Evolutionary conservation across 2,329 filamentous ascomycete genomes (phyloP).

Genomic region (Ilyonectria destructans): DNA sequence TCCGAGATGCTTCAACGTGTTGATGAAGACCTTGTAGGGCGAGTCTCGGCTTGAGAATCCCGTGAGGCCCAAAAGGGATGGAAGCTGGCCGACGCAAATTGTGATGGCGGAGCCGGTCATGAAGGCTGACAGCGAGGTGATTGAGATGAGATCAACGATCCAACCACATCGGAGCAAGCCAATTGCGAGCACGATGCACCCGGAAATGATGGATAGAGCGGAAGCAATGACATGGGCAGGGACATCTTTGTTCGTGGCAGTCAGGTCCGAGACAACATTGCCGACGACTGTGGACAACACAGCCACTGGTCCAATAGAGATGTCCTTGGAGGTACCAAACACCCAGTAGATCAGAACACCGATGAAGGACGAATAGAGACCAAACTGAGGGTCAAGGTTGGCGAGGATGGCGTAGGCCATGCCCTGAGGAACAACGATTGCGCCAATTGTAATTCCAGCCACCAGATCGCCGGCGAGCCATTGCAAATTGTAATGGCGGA

Average conservation of each 20-base stretch:
- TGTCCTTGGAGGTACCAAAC: conserved; percentile 98
- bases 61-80: conserved; percentile 84
- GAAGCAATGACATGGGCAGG: conserved; percentile 81
- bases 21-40: conserved; percentile 88
- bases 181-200: conserved; percentile 83
- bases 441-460: conserved; percentile 77
- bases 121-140: conserved; percentile 92
- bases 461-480: conserved; percentile 94
- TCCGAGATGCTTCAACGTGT: conserved; percentile 82
- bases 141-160: conserved; percentile 93
- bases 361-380: conserved; percentile 92
- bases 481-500: conserved; percentile 87
- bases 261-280: conserved; percentile 80
- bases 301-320: conserved; percentile 96
- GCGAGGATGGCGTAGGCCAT: conserved; percentile 96
- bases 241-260: conserved; percentile 70
- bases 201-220: conserved; percentile 83
- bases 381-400: conserved; percentile 84
- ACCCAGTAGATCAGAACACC: conserved; percentile 97
- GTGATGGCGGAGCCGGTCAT: conserved; percentile 97
- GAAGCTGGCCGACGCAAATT: conserved; percentile 88
- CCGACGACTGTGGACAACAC: conserved; percentile 95
- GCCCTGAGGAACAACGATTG: conserved; percentile 90
- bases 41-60: conserved; percentile 82
- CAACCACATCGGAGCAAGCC: conserved; percentile 88